A percentile compares a stretch with the other conserved stretches of the same genome.
Evolutionary conservation across 2,329 filamentous ascomycete species (phyloP).

Genomic region (Cladorrhinum sp.): DNA sequence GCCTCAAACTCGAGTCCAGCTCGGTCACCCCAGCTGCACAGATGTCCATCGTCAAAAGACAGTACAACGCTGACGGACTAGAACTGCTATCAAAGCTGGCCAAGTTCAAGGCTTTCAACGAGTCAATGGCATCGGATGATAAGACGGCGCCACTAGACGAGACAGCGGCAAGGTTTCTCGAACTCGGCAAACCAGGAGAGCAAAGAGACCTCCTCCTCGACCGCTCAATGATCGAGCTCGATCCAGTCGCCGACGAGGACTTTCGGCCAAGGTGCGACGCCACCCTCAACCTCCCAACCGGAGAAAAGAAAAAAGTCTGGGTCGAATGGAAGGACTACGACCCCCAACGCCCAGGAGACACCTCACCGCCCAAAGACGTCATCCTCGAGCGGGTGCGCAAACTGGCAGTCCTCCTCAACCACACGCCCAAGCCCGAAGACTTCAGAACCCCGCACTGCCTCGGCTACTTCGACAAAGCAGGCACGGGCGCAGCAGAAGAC

Average conservation of each 20-base stretch:
- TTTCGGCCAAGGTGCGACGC: slow-evolving; percentile 41
- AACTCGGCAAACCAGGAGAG: slow-evolving; percentile 36
- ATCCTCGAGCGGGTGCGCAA: slow-evolving; percentile 46
- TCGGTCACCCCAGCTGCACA: slow-evolving; percentile 27
- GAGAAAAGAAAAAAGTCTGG: slow-evolving; percentile 41
- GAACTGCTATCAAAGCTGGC: slow-evolving; percentile 43
- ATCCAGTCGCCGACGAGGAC: slow-evolving; percentile 32
- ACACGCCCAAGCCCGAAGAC: slow-evolving; percentile 45
- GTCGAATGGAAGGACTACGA: slow-evolving; percentile 52
- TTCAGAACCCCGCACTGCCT: slow-evolving; percentile 51
- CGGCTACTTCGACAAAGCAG: slow-evolving; percentile 47
- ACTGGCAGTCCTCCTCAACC: slow-evolving; percentile 46
- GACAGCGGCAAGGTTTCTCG: slow-evolving; percentile 37
- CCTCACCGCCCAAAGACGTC: slow-evolving; percentile 39
- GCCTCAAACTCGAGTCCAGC: slow-evolving; percentile 39
- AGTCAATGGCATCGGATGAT: slow-evolving; percentile 40
- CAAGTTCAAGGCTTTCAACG: slow-evolving; percentile 51
- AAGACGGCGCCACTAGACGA: slow-evolving; percentile 34
- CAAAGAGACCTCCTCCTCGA: slow-evolving; percentile 36
- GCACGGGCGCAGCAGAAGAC: slow-evolving; percentile 24
- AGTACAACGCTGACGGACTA: slow-evolving; percentile 40
- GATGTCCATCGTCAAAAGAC: slow-evolving; percentile 35
- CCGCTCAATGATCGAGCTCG: slow-evolving; percentile 35
- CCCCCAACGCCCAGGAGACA: slow-evolving; percentile 32
- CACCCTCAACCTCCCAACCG: slow-evolving; percentile 34